Base-by-base conservation (phyloP, 2,329 filamentous ascomycete genomes). In the Scedosporium boydii region DNA sequence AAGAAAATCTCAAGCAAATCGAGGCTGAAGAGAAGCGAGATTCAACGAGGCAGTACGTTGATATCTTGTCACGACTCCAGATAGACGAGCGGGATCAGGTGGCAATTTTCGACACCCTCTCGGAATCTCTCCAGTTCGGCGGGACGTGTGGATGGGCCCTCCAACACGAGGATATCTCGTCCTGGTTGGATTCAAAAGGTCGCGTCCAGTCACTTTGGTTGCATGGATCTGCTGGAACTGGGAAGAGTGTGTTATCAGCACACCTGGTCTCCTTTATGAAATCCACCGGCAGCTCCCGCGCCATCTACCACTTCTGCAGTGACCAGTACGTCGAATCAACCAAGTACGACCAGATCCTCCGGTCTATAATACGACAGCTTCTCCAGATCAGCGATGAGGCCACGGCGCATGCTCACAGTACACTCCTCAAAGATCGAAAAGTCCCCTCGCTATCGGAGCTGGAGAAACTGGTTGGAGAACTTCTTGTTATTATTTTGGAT, bases 321-420 rank as follows among this genome's bases (percentile, higher is more conserved):
- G 56, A 58, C 26, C 56, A 34, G 18, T 58, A 58, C 18, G 16
- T n/a, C 29, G 26, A 34, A 6, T 58, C 56, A 6, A 58, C 16
- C 29, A 21, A 34, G 9, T 58, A 58, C 26, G 56, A 41, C 56
- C 56, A 61, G 9, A 64, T 64, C 44, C 53, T 64, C 16, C 26
- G 59, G 26, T 66, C 61, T 23, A 66, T 66, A 9, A 46, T 64
- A 7, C n/a, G 61, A 1, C 63, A 62, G 27, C 60, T 64, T 4
- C 16, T 62, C 27, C 60, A 51, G 4, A 9, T 42, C 16, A 48
- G 55, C 51, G 38, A 21, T 6, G 60, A 63, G 18, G 6, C 59
- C 14, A 29, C 60, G 3, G 63, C 57, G 12, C 44, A 62, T 51
- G 38, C 61, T 6, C 48, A 62, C 44, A 34, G 56, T 10, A 42